Evolutionary conservation across 192 early-diverging fungal species (phyloP), one percentile per base, ranked within the genome.

Genomic region (Mortierella alpina): DNA sequence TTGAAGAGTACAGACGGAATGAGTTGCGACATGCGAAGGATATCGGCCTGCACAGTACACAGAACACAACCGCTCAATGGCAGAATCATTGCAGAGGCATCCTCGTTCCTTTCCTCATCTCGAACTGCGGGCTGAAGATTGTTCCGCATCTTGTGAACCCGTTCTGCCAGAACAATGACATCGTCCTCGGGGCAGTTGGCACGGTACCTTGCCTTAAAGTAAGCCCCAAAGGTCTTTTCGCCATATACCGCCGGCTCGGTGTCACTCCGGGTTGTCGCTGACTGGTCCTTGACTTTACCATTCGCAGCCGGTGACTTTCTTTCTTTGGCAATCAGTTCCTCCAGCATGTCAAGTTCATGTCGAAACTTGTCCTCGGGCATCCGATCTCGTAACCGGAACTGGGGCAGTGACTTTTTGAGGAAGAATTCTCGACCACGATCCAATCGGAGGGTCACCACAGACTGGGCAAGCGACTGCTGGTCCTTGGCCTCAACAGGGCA

Each of bases 1-100:
- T 89, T 86, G 52, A 77, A 71, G 47, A 92, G 83, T 6, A 93
- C 81, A 8, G 93, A 87, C 1, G 93, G 92, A 7, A 95, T 59
- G 54, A 95, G 18, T 52, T 85, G 72, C 0, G 76, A 60, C 8
- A 82, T 74, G 14, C 86, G 74, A 31, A 82, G 83, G 0, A 88
- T 72, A 44, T 85, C 84, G 3, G 87, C 83, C 11, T 57, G 65
- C 11, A 88, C 63, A 6, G 79, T 42, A 44, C 83, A 79, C 7
- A 65, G 48, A 15, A 66, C 46, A 40, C 86, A 85, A 9, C 76
- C 82, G 51, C 61, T 64, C 45, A 65, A 22, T 0, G 75, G 75
- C 1, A 88, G 48, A 5, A 87, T 52, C 18, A 46, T 55, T 5
- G 80, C 75, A 1, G 73, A 60, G 41, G 57, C 39, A 11, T 80